Evolutionary conservation across 1,284 basidiomycete species (phyloP).

Genomic region (Cystobasidium sp.): DNA sequence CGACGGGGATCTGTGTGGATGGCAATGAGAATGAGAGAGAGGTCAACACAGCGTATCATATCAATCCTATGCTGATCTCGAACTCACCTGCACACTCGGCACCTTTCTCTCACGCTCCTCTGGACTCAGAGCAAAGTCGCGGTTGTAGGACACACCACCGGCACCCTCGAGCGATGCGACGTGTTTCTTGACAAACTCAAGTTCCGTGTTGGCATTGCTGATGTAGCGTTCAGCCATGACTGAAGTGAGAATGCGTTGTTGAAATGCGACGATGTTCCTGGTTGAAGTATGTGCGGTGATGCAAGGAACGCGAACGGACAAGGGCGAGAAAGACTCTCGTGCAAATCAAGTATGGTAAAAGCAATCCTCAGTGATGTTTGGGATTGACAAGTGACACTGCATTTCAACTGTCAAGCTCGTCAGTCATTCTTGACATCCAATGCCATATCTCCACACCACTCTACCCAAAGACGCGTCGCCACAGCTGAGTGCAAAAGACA

Average conservation of each 20-base stretch:
- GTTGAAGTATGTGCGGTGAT: neutral
- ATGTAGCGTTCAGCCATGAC: constrained; percentile 37
- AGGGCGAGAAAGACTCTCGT: neutral
- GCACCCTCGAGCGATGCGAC: constrained; percentile 21
- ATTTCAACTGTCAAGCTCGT: too few relatives aligned
- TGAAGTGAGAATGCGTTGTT: neutral
- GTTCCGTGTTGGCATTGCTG: constrained; percentile 28
- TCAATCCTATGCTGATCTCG: neutral
- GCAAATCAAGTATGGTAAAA: too few relatives aligned
- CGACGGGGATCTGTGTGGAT: constrained; percentile 32
- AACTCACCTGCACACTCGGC: constrained; percentile 30
- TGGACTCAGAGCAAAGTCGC: constrained; percentile 26
- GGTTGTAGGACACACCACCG: constrained; percentile 26
- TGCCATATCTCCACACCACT: too few relatives aligned
- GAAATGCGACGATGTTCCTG: neutral
- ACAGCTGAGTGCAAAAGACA: too few relatives aligned
- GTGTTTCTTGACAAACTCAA: constrained; percentile 43
- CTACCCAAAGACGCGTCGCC: too few relatives aligned
- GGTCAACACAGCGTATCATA: neutral
- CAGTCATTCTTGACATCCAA: too few relatives aligned
- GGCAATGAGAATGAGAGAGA: neutral
- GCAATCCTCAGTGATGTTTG: too few relatives aligned
- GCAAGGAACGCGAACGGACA: neutral
- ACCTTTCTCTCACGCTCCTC: constrained; percentile 41
- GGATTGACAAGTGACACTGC: too few relatives aligned